These are phyloP conservation scores for Saccharomycopsis sp. DNA, from an alignment of 805 yeast species.

Conservation along the genomic window DNA sequence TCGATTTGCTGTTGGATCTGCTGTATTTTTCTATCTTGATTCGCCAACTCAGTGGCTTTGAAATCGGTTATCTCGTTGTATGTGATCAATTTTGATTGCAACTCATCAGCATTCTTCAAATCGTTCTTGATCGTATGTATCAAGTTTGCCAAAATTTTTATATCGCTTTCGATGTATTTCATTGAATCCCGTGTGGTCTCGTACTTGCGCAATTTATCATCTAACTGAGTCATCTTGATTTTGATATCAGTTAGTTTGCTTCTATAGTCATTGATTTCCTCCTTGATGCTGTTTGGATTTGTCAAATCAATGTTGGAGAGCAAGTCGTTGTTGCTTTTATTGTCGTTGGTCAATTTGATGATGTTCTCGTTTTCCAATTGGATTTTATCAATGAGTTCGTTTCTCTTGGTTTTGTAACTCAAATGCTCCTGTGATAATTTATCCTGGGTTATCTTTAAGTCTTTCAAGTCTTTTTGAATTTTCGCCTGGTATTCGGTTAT, in stretches of 20 bases:
- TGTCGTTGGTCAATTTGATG: constrained; percentile 11
- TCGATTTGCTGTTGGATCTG: constrained; percentile 35
- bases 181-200: constrained; percentile 16
- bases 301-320: constrained; percentile 15
- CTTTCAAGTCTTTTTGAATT: constrained; percentile 20
- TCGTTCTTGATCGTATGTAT: constrained; percentile 14
- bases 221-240: constrained; percentile 12
- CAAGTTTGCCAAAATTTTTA: constrained; percentile 13
- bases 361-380: constrained; percentile 17
- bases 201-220: constrained; percentile 14
- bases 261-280: constrained; percentile 16
- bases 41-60: constrained; percentile 13
- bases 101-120: constrained; percentile 13
- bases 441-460: constrained; percentile 18
- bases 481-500: constrained; percentile 20
- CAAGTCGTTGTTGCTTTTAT: constrained; percentile 9
- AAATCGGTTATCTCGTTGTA: constrained; percentile 17
- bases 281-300: constrained; percentile 14
- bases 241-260: constrained; percentile 8
- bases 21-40: constrained; percentile 33
- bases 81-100: constrained; percentile 10
- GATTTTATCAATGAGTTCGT: constrained; percentile 14
- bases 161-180: constrained; percentile 11
- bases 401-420: constrained; percentile 14
- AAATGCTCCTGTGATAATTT: constrained; percentile 19